Percentiles rank a stretch among this genome's conserved stretches.
phyloP scores from a whole-genome alignment of 2,329 filamentous ascomycete genomes.

The Fusarium incarnatum region DNA sequence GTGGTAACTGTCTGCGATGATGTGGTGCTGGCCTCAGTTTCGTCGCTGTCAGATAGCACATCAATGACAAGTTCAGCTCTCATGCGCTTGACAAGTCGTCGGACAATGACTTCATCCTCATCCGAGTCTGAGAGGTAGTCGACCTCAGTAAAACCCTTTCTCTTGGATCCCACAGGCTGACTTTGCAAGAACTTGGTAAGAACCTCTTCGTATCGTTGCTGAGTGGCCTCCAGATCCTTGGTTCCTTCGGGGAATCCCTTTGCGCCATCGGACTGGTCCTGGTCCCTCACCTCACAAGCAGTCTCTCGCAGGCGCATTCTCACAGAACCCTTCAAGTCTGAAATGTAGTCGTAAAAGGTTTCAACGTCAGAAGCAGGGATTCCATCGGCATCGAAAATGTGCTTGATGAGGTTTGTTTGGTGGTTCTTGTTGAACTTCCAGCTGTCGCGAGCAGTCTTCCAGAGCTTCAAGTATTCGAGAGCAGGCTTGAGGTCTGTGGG shows the following conservation, averaged over 20 bases:
- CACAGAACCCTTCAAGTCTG: constrained; percentile 80
- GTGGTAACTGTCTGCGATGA: constrained; percentile 48
- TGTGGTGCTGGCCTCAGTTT: constrained; percentile 51
- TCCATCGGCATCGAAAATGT: constrained; percentile 77
- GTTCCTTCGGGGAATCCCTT: constrained; percentile 63
- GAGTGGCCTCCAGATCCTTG: constrained; percentile 61
- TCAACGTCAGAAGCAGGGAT: constrained; percentile 77
- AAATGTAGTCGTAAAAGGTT: constrained; percentile 80
- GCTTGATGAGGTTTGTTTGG: constrained; percentile 86
- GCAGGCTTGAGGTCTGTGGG: constrained; percentile 68
- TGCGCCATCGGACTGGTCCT: constrained; percentile 64
- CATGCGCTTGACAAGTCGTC: constrained; percentile 71
- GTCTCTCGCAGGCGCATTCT: constrained; percentile 75
- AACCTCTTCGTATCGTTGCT: constrained; percentile 66
- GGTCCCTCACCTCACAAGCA: constrained; percentile 70
- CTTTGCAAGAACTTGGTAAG: constrained; percentile 61
- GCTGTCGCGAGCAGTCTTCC: constrained; percentile 73
- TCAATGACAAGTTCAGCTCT: constrained; percentile 69
- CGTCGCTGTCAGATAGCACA: constrained; percentile 64
- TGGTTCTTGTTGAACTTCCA: constrained; percentile 99
- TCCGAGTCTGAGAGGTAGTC: constrained; percentile 63
- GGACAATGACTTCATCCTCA: constrained; percentile 63
- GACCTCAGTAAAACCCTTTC: constrained; percentile 65
- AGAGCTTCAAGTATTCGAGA: constrained; percentile 81
- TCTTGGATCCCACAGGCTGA: constrained; percentile 53